Evolutionary conservation across 305 asterid genomes (phyloP), one percentile per base, ranked within the genome.

Genomic region (Plantago lanceolata): DNA sequence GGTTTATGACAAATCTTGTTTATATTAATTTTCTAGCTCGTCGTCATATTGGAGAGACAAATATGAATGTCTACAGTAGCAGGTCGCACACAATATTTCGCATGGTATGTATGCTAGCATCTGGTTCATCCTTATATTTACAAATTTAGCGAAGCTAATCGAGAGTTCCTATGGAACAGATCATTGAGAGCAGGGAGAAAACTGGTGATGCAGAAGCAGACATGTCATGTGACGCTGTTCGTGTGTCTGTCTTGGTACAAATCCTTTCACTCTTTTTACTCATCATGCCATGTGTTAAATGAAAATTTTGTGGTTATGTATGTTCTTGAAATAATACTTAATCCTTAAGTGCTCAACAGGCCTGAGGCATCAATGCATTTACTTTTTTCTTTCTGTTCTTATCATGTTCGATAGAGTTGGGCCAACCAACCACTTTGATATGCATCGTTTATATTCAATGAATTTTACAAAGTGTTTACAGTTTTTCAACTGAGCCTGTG

Each of bases 11-110:
- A 54, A 19, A 44, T 64, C 33, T 63, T 53, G 24, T 50, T 69
- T 31, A 61, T 63, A 20, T 67, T 44, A 43, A 57, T 51, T 75
- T 71, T 78, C 58, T 84, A 92, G 98, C 91, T 72, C 97, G 87
- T 78, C 96, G 98, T 57, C 98, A 89, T 70, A 84, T 87, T 72
- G 98, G 98, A 59, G 98, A 92, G 83, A 92, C 98, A 24, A 92
- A 89, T 79, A 92, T 92, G 98, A 92, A 92, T 71, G 71, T 85
- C 50, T 83, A 92, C 69, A 92, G 98, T 69, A 92, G 96, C 72
- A 84, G 98, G 74, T 92, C 98, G 0, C 98, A 92, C 76, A 89
- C 97, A 71, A 92, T 92, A 70, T 92, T 92, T 68, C 89, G 97
- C 74, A 92, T 92, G 98, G 98, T 92, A 78, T 68, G 84, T 53